These are phyloP conservation scores for Solanum sitiens DNA, from an alignment of 257 asterid genomes.

Conservation along the genomic window DNA sequence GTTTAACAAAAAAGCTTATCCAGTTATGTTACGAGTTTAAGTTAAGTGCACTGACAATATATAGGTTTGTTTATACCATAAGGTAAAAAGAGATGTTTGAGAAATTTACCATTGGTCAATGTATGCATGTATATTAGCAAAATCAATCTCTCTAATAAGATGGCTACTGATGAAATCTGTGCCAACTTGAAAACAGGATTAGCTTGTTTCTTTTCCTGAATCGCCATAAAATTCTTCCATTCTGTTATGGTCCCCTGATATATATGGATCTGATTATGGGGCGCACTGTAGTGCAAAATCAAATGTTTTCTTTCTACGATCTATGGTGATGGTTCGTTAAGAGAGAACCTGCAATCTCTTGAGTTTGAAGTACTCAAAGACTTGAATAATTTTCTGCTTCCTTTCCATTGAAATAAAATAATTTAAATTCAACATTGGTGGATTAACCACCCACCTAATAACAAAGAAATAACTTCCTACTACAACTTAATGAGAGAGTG, in stretches of 20 bases:
- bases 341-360: too few relatives aligned
- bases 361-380: too few relatives aligned
- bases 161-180: constrained; percentile 55
- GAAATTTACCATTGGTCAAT: constrained; percentile 48
- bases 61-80: background rate
- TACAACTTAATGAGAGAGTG: too few relatives aligned
- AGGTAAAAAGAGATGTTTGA: background rate
- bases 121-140: constrained; percentile 67
- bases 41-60: background rate
- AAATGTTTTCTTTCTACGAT: too few relatives aligned
- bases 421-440: too few relatives aligned
- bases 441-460: too few relatives aligned
- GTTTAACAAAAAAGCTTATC: background rate
- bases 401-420: too few relatives aligned
- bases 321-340: too few relatives aligned
- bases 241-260: constrained; percentile 14
- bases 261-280: too few relatives aligned
- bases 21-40: background rate
- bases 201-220: constrained; percentile 29
- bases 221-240: constrained; percentile 86
- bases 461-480: too few relatives aligned
- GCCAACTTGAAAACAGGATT: constrained; percentile 72
- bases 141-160: constrained; percentile 39
- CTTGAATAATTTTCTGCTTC: too few relatives aligned
- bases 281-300: too few relatives aligned